Evolutionary conservation across 2,329 filamentous ascomycete species (phyloP).

Genomic region (Clarireedia homoeocarpa): DNA sequence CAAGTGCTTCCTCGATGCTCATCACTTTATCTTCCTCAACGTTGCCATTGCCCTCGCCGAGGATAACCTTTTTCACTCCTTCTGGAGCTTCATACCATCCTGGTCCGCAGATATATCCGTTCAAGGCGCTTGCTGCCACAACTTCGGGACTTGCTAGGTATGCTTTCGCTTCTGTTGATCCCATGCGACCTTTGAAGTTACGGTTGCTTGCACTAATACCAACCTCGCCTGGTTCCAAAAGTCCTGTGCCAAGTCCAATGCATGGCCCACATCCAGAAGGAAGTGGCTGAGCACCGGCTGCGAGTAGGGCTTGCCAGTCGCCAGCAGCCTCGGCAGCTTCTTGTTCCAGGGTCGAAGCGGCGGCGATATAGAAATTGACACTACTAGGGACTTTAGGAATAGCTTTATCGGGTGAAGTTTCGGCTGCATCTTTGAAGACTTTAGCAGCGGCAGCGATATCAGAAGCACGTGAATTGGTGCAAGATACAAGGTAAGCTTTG

Average conservation of each 20-base stretch:
- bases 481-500: conserved; percentile 82
- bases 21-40: conserved; percentile 55
- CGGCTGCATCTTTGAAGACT: conserved; percentile 73
- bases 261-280: conserved; percentile 75
- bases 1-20: conserved; percentile 61
- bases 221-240: conserved; percentile 78
- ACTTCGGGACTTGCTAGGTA: conserved; percentile 87
- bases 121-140: conserved; percentile 79
- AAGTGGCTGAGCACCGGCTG: conserved; percentile 67
- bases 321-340: conserved; percentile 67
- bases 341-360: conserved; percentile 75
- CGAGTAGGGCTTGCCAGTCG: conserved; percentile 76
- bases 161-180: conserved; percentile 67
- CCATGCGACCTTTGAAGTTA: conserved; percentile 91
- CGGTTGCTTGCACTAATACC: conserved; percentile 79
- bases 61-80: conserved; percentile 56
- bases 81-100: conserved; percentile 70
- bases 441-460: conserved; percentile 76
- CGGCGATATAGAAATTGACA: conserved; percentile 84
- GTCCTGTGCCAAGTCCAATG: conserved; percentile 71
- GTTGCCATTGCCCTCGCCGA: conserved; percentile 65
- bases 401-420: conserved; percentile 48
- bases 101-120: conserved; percentile 65
- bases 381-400: conserved; percentile 61
- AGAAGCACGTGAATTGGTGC: conserved; percentile 77